A percentile compares a stretch with the other conserved stretches of the same genome.
Conservation (phyloP, 2,329 filamentous ascomycete genomes). For the Pestalotiopsis sp. region DNA sequence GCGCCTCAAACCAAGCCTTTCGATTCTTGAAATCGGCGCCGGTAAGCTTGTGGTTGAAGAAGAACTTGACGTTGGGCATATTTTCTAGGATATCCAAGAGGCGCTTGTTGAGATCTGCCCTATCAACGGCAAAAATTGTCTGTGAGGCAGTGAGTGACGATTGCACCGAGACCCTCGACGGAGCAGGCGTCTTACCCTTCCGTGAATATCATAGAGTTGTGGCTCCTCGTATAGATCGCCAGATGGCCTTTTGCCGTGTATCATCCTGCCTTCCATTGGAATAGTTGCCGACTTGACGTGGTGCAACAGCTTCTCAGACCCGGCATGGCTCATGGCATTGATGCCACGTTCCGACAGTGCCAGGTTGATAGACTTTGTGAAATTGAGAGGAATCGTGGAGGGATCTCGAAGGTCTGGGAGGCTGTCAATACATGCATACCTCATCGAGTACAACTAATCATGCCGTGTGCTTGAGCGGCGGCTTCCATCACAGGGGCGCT, state of each 20-base stretch:
- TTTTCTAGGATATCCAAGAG: constrained; percentile 82
- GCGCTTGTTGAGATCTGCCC: constrained; percentile 78
- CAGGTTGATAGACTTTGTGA: constrained; percentile 98
- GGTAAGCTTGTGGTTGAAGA: constrained; percentile 92
- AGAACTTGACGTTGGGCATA: constrained; percentile 86
- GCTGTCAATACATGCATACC: neutral
- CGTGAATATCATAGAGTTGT: constrained; percentile 91
- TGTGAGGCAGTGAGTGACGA: constrained; percentile 35
- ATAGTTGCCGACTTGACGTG: constrained; percentile 78
- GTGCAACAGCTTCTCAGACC: constrained; percentile 69
- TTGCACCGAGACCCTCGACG: neutral
- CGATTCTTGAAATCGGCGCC: constrained; percentile 81
- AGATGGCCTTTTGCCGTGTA: constrained; percentile 70
- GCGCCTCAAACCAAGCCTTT: constrained; percentile 84
- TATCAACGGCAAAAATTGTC: constrained; percentile 85
- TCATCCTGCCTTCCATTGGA: constrained; percentile 96
- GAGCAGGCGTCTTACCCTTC: constrained; percentile 61
- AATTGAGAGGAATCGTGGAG: constrained; percentile 83
- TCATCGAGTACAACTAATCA: neutral
- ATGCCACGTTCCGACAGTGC: constrained; percentile 93
- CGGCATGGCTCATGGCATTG: constrained; percentile 77
- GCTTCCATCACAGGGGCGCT: constrained; percentile 33
- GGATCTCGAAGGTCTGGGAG: constrained; percentile 82
- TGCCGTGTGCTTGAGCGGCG: neutral
- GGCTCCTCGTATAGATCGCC: constrained; percentile 74